A percentile compares a stretch with the other conserved stretches of the same genome.
These are phyloP conservation scores for Exophiala viscosa DNA, from an alignment of 2,329 filamentous ascomycete species.

Conservation along the genomic window DNA sequence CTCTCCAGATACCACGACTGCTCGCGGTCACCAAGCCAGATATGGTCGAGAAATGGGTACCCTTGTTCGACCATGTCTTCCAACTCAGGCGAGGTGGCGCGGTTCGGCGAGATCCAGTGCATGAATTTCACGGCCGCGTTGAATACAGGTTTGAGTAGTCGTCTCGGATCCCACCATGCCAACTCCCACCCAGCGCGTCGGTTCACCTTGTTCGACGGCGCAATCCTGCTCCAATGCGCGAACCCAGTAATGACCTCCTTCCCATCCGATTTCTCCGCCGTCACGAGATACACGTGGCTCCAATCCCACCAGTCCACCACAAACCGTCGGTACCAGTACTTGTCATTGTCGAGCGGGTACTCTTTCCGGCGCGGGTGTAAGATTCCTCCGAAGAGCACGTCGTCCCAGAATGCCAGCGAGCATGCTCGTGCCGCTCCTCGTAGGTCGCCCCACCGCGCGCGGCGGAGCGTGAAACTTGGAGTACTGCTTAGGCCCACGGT, in stretches of 20 bases:
- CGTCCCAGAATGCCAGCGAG: conserved; percentile 22
- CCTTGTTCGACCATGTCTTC: conserved; percentile 22
- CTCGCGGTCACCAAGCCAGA: conserved; percentile 32
- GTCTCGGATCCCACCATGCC: conserved; percentile 21
- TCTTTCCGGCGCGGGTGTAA: conserved; percentile 21
- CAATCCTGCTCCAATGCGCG: conserved; percentile 25
- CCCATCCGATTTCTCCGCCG: conserved; percentile 10
- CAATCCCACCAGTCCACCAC: conserved; percentile 25
- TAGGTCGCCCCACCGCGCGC: conserved; percentile 20
- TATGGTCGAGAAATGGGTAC: conserved; percentile 22
- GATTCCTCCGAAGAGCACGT: conserved; percentile 24
- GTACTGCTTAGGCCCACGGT: not conserved
- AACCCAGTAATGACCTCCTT: conserved; percentile 20
- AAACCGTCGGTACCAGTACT: conserved; percentile 26
- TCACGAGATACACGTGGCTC: conserved; percentile 23
- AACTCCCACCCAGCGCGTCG: conserved; percentile 21
- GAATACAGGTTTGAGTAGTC: conserved; percentile 39
- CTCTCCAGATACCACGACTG: conserved; percentile 33
- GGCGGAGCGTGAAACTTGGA: conserved; percentile 13
- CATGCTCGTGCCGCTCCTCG: conserved; percentile 14
- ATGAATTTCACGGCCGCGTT: conserved; percentile 38
- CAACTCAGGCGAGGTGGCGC: conserved; percentile 14
- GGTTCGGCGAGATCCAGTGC: conserved; percentile 18
- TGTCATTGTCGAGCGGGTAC: conserved; percentile 20
- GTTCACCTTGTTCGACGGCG: conserved; percentile 14